These are phyloP conservation scores for Alloascoidea africana DNA, from an alignment of 805 yeast genomes.

Conservation along the genomic window DNA sequence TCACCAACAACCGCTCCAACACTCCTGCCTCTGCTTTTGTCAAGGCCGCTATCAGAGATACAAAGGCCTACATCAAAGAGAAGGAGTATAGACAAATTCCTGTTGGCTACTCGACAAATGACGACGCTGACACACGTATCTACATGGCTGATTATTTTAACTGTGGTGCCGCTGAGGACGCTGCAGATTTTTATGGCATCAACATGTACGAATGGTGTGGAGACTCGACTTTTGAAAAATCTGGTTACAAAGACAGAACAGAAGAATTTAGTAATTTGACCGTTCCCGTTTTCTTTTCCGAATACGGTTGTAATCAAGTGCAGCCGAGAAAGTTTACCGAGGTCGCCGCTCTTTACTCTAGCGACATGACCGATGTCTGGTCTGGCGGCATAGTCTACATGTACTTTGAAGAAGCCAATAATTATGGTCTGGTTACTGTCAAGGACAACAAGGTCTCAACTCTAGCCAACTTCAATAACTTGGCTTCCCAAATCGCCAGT, in stretches of 20 bases:
- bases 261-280: constrained; percentile 55
- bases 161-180: constrained; percentile 52
- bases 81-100: constrained; percentile 68
- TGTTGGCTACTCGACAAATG: constrained; percentile 88
- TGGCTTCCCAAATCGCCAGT: constrained; percentile 35
- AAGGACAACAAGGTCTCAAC: constrained; percentile 29
- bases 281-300: constrained; percentile 77
- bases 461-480: constrained; percentile 41
- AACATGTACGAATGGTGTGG: constrained; percentile 91
- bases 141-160: constrained; percentile 72
- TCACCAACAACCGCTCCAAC: constrained; percentile 65
- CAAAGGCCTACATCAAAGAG: constrained; percentile 54
- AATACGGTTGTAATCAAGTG: constrained; percentile 71
- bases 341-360: constrained; percentile 48
- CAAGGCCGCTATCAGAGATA: constrained; percentile 91
- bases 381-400: constrained; percentile 90
- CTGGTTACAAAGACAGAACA: constrained; percentile 64
- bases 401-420: constrained; percentile 75
- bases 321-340: constrained; percentile 70
- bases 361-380: constrained; percentile 78
- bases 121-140: constrained; percentile 69
- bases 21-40: constrained; percentile 89
- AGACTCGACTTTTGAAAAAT: constrained; percentile 32
- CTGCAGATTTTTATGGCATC: constrained; percentile 68
- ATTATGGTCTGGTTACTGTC: constrained; percentile 66